Conservation (phyloP, 768 basidiomycete genomes). For the Arthromyces matolae region DNA sequence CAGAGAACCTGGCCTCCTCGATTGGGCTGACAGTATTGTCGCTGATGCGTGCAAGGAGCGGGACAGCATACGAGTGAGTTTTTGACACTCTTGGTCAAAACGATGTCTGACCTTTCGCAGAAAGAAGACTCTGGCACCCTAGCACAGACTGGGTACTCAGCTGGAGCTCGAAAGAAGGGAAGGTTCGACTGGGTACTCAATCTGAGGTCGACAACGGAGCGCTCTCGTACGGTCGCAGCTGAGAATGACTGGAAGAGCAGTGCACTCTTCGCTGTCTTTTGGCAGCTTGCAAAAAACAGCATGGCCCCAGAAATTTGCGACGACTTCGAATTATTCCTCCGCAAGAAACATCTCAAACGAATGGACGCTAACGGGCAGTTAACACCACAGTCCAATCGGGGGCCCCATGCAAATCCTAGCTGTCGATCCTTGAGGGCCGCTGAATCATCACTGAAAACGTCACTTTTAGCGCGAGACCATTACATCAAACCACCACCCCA, state of each 20-base stretch:
- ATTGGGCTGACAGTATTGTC: no score
- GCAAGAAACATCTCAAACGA: neutral
- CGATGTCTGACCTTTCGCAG: no score
- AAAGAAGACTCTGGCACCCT: slow-evolving; percentile 16
- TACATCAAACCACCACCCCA: neutral
- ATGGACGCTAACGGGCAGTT: slow-evolving; percentile 1
- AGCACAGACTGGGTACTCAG: slow-evolving; percentile 14
- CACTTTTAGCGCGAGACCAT: neutral
- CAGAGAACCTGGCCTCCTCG: no score
- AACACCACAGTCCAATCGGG: neutral
- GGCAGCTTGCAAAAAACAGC: neutral
- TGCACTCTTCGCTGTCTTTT: neutral
- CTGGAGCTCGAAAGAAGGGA: slow-evolving; percentile 13
- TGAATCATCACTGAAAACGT: no score
- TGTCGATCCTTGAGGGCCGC: no score
- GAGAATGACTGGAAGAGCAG: neutral
- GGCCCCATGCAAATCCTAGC: no score
- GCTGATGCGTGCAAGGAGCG: no score
- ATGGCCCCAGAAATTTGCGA: neutral
- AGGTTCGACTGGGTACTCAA: slow-evolving; percentile 17
- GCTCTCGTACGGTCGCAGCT: neutral
- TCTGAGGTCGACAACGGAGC: neutral
- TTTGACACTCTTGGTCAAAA: no score
- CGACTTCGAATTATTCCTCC: neutral
- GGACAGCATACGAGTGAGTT: no score